A percentile compares a stretch with the other conserved stretches of the same genome.
phyloP scores from a whole-genome alignment of 208 protist species.

The Crithidia sp. region DNA sequence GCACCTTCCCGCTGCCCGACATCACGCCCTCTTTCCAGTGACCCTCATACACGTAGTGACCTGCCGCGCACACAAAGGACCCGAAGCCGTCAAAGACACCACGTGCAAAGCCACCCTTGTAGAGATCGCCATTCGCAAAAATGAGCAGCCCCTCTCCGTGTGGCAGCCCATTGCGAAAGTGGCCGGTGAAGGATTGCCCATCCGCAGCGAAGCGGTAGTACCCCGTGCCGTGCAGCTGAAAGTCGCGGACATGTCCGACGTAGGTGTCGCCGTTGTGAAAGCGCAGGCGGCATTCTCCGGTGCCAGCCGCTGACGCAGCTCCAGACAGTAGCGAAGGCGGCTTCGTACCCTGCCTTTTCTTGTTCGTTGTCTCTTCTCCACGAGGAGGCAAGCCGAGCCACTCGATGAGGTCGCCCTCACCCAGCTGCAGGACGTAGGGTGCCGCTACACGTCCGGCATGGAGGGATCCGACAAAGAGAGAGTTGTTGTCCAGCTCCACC shows the following conservation, averaged over 20 bases:
- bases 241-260: slow-evolving; percentile 55
- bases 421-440: slow-evolving; percentile 44
- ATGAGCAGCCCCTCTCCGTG: slow-evolving; percentile 62
- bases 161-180: slow-evolving; percentile 45
- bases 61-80: slow-evolving; percentile 39
- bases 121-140: slow-evolving; percentile 68
- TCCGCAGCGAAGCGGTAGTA: slow-evolving; percentile 52
- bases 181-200: slow-evolving; percentile 62
- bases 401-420: slow-evolving; percentile 58
- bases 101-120: slow-evolving; percentile 50
- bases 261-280: slow-evolving; percentile 71
- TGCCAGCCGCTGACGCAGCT: slow-evolving; percentile 17
- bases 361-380: too few species aligned
- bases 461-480: slow-evolving; percentile 48
- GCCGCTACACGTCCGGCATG: slow-evolving; percentile 21
- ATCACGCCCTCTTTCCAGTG: slow-evolving; percentile 63
- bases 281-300: slow-evolving; percentile 52
- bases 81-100: slow-evolving; percentile 65
- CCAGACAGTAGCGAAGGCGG: neutral
- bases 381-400: slow-evolving; percentile 33
- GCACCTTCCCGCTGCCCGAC: slow-evolving; percentile 60
- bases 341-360: too few species aligned
- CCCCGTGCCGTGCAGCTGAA: slow-evolving; percentile 60
- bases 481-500: slow-evolving; percentile 52
- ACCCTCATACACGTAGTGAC: slow-evolving; percentile 68